These are phyloP conservation scores for Candida awuae DNA, from an alignment of 805 yeast species.

Conservation along the genomic window DNA sequence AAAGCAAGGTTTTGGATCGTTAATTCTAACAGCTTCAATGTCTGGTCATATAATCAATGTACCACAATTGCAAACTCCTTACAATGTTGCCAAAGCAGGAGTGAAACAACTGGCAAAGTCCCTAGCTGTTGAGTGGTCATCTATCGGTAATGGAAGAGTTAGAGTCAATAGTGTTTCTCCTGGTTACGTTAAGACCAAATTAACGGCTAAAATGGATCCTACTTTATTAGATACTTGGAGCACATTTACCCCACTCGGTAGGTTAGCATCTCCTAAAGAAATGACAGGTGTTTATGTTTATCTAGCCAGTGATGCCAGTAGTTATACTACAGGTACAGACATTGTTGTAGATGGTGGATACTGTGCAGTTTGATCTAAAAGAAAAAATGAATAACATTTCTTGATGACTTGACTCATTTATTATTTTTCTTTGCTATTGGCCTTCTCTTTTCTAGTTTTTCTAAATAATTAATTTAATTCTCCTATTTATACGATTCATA, in stretches of 20 bases:
- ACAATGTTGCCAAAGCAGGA: slow-evolving; percentile 84
- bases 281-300: slow-evolving; percentile 73
- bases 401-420: neutral
- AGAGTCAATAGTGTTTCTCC: slow-evolving; percentile 78
- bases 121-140: slow-evolving; percentile 84
- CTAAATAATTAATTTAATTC: too few species aligned
- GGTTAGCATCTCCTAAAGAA: slow-evolving; percentile 68
- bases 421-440: neutral
- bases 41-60: slow-evolving; percentile 80
- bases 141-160: slow-evolving; percentile 50
- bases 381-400: too few species aligned
- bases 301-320: slow-evolving; percentile 73
- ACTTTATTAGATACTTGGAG: slow-evolving; percentile 44
- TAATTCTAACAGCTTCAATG: slow-evolving; percentile 83
- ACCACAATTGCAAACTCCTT: slow-evolving; percentile 81
- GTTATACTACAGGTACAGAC: slow-evolving; percentile 74
- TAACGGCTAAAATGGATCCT: slow-evolving; percentile 41
- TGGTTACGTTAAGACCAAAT: slow-evolving; percentile 75
- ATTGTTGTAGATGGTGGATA: slow-evolving; percentile 76
- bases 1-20: slow-evolving; percentile 66
- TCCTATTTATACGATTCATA: neutral
- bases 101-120: slow-evolving; percentile 69
- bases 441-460: neutral
- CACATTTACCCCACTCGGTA: slow-evolving; percentile 54
- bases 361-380: slow-evolving; percentile 34